These are phyloP conservation scores for Adenanthera pavonina DNA, from an alignment of 306 rosid genomes.

Conservation along the genomic window DNA sequence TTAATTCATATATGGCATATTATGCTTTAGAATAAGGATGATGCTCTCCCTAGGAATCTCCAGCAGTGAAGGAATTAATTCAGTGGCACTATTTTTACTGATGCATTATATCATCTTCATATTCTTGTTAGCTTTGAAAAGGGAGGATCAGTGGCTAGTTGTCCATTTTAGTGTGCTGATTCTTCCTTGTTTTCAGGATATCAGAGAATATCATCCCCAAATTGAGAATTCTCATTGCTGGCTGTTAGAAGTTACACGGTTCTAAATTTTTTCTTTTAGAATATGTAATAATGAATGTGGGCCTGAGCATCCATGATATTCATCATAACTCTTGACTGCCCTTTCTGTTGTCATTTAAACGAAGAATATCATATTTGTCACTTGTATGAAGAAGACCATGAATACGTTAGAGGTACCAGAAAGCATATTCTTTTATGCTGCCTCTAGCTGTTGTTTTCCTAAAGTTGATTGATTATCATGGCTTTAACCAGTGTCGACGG, in stretches of 20 bases:
- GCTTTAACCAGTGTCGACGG: slow-evolving; percentile 76
- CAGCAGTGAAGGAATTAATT: slow-evolving; percentile 37
- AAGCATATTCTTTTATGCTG: slow-evolving; percentile 35
- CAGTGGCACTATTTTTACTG: slow-evolving; percentile 36
- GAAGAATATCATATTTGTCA: slow-evolving; percentile 36
- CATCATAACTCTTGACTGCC: slow-evolving; percentile 4
- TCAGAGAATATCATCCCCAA: slow-evolving; percentile 27
- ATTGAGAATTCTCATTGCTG: slow-evolving; percentile 39
- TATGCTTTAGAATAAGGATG: slow-evolving; percentile 30
- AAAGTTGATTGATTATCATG: slow-evolving; percentile 37
- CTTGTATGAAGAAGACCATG: slow-evolving; percentile 35
- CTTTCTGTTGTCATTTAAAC: slow-evolving; percentile 27
- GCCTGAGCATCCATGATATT: slow-evolving; percentile 9
- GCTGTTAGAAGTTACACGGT: slow-evolving; percentile 17
- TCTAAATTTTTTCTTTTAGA: slow-evolving; percentile 17
- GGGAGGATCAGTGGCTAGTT: slow-evolving; percentile 37
- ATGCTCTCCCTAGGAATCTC: slow-evolving; percentile 42
- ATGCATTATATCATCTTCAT: slow-evolving; percentile 40
- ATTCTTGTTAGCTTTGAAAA: slow-evolving; percentile 33
- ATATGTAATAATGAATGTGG: slow-evolving; percentile 25
- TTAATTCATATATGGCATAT: slow-evolving; percentile 23
- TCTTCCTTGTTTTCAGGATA: slow-evolving; percentile 33
- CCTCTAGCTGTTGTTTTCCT: slow-evolving; percentile 34
- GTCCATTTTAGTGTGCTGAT: slow-evolving; percentile 32
- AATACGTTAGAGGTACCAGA: slow-evolving; percentile 28